Base-by-base conservation (phyloP, 768 basidiomycete species). In the Russula sp. region DNA sequence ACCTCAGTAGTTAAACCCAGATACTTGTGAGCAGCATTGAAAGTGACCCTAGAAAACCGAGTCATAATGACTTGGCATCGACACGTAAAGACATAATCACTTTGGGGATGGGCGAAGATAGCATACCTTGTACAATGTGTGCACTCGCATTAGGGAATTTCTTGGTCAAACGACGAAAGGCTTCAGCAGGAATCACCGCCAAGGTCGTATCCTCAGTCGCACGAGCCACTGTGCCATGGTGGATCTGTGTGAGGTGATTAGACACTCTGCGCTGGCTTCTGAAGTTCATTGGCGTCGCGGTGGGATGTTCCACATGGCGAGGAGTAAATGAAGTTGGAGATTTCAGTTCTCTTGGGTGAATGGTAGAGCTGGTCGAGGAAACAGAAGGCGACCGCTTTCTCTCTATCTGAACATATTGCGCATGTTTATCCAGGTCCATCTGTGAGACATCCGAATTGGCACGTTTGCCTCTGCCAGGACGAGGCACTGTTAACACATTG, bases 161-260 rank as follows among this genome's bases (percentile, higher is more conserved):
- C 75, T 95, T 92, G 3, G 96, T 98, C 43, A 99, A 76, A 53
- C 94, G 80, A 58, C 88, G 80, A 75, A 99, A 99, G 5, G 96
- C 97, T 72, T 98, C 94, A 2, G 97, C 96, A 29, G 97, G 97
- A 58, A 99, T 98, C 10, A 99, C 96, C n/a, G 96, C 97, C 20
- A 99, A 77, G 2, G 97, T 98, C 5, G 90, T 90, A 69, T 99
- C 97, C 57, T 91, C 89, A 5, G 88, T 87, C 7, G 97, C 97
- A 41, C 96, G 81, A n/a, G 94, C 95, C 22, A 98, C 85, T 5
- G 89, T 85, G 5, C 89, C 89, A 68, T 85, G 82, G 68, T 83
- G 82, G 47, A 78, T 69, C 49, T 78, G 75, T 16, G 74, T 66
- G 32, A 63, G 61, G 42, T 65, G 64, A 50, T 20, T 20, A 25